phyloP scores from a whole-genome alignment of 73 alveolate genomes.

The Tetrahymena malaccensis region DNA sequence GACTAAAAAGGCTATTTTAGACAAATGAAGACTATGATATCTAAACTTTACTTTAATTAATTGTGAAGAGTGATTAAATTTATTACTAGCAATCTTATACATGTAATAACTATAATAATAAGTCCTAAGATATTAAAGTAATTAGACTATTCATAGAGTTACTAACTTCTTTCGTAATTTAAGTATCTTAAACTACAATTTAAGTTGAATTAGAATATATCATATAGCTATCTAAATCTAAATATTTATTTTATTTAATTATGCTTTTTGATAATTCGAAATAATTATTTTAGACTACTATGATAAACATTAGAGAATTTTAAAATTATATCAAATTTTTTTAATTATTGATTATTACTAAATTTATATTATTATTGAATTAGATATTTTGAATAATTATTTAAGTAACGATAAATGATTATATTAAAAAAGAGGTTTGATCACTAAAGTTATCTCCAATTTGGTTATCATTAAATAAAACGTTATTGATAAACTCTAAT shows the following conservation, averaged over 20 bases:
- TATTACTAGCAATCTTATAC: neutral
- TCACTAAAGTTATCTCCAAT: neutral
- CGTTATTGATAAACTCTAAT: no score
- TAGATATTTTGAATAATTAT: no score
- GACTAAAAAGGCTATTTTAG: neutral
- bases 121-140: neutral
- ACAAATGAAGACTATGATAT: neutral
- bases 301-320: neutral
- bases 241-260: no score
- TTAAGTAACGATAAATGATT: neutral
- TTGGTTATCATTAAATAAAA: no score
- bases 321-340: no score
- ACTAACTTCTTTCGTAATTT: neutral
- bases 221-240: neutral
- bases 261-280: neutral
- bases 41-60: neutral
- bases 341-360: neutral
- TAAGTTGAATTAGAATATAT: neutral
- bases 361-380: no score
- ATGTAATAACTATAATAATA: no score
- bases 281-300: neutral
- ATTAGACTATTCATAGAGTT: neutral
- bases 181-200: neutral
- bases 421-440: neutral
- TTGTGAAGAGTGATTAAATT: neutral